Base-by-base conservation (phyloP, 148 eudicot genomes). In the Talinum fruticosum region DNA sequence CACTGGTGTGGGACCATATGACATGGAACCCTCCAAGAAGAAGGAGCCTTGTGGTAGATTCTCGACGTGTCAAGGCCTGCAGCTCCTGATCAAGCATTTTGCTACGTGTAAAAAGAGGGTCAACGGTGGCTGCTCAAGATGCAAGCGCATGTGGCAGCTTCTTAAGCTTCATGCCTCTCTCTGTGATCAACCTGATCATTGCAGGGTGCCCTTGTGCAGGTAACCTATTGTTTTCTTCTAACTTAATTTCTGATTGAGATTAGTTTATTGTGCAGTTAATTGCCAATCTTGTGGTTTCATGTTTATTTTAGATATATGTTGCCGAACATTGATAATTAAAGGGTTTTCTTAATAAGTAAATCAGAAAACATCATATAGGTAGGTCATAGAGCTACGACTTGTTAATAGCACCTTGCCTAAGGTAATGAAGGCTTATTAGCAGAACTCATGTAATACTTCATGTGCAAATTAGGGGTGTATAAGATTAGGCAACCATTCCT, bases 121-220 rank as follows among this genome's bases (percentile, higher is more conserved):
- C 2, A 90, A 90, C n/a, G 88, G 92, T 10, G 91, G 91, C 2
- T 94, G 98, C 57, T 83, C 84, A 4, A 85, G 87, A 71, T 94
- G 98, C 80, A 92, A 87, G 73, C 75, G 97, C 8, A 90, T 92
- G 98, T 89, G 93, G 97, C 98, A 94, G 78, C 89, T 94, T 13
- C 91, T 94, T 33, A 84, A 87, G 74, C 87, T 94, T 36, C 98
- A 94, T 33, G 87, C 97, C 24, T 90, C 90, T 18, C 79, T 94
- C 19, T 94, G 98, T 84, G 95, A 94, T 26, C 91, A 86, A 15
- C 83, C 87, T 67, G 87, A 87, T 59, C 82, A 65, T 28, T 94
- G 98, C 87, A 85, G 82, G 82, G 98, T 94, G 75, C 98, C 97
- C 24, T 88, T 94, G 32, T 92, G 98, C 95, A 90, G 97, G 97